Conservation (phyloP, 495 filamentous ascomycete genomes). For the Cercophora samala region DNA sequence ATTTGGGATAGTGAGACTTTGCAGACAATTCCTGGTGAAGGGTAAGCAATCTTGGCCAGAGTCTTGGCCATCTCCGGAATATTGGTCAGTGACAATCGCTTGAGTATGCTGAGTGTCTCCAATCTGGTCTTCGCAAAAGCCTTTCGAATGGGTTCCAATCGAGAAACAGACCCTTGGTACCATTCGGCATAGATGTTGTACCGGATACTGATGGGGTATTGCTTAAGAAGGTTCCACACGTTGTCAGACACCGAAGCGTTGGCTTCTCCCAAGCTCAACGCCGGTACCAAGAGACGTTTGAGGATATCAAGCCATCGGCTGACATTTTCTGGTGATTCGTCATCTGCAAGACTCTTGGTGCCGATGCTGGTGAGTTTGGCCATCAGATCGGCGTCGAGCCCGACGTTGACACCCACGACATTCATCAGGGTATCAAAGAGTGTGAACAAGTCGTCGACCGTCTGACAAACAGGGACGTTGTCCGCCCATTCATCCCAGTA, state of each 20-base stretch:
- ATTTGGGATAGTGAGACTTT: conserved; percentile 80
- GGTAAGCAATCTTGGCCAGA: conserved; percentile 81
- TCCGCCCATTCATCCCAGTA: conserved; percentile 99
- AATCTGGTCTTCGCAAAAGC: conserved; percentile 72
- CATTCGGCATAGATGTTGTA: conserved; percentile 93
- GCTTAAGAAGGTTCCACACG: conserved; percentile 74
- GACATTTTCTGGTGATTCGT: conserved; percentile 64
- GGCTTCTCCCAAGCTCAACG: conserved; percentile 73
- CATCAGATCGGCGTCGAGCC: conserved; percentile 73
- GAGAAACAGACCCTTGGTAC: conserved; percentile 73
- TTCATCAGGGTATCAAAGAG: conserved; percentile 84
- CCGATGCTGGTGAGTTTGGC: conserved; percentile 80
- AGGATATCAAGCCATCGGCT: conserved; percentile 76
- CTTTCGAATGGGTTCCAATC: conserved; percentile 69
- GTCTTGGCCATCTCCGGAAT: conserved; percentile 77
- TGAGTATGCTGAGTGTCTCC: conserved; percentile 78
- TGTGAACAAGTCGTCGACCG: conserved; percentile 82
- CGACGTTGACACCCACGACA: conserved; percentile 80
- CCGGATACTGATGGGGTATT: conserved; percentile 69
- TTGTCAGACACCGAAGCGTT: conserved; percentile 83
- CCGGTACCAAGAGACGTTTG: conserved; percentile 76
- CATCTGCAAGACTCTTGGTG: conserved; percentile 63
- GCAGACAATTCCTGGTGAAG: conserved; percentile 89
- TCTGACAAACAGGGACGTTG: conserved; percentile 85
- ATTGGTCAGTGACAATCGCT: conserved; percentile 80